phyloP scores from a whole-genome alignment of 192 early-diverging fungal genomes.

The Mortierella claussenii region DNA sequence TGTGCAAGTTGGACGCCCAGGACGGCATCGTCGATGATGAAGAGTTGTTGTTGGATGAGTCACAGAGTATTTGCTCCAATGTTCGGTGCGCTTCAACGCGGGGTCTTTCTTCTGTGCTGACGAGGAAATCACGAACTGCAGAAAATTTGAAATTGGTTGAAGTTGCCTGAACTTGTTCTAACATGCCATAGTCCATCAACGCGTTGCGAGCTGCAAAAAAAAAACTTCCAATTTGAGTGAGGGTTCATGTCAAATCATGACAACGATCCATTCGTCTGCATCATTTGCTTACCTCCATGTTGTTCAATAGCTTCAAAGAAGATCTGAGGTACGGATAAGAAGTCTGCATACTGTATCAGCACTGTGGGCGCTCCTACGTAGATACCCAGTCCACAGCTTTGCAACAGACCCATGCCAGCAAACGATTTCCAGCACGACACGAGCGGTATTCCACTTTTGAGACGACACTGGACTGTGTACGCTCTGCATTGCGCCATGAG shows the following conservation, averaged over 20 bases:
- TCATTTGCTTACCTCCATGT: constrained; percentile 11
- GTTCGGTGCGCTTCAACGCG: constrained; percentile 30
- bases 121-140: constrained; percentile 3
- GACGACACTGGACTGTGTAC: constrained; percentile 65
- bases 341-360: constrained; percentile 23
- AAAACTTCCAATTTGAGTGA: background rate
- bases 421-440: constrained; percentile 48
- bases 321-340: constrained; percentile 13
- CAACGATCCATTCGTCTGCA: too few species aligned
- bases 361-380: constrained; percentile 43
- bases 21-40: too few species aligned
- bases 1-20: background rate
- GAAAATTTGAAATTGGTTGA: constrained; percentile 4
- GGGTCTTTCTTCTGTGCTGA: background rate
- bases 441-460: constrained; percentile 48
- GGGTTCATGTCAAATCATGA: background rate
- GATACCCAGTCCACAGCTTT: constrained; percentile 31
- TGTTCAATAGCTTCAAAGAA: constrained; percentile 21
- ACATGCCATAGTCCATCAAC: constrained; percentile 18
- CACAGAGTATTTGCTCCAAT: constrained; percentile 60
- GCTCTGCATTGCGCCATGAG: constrained; percentile 67
- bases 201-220: constrained; percentile 1
- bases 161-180: constrained; percentile 9
- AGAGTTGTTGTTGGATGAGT: background rate
- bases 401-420: constrained; percentile 43